Evolutionary conservation across 2,329 filamentous ascomycete genomes (phyloP), one percentile per base, ranked within the genome.

Genomic region (Claviceps lovelessii): DNA sequence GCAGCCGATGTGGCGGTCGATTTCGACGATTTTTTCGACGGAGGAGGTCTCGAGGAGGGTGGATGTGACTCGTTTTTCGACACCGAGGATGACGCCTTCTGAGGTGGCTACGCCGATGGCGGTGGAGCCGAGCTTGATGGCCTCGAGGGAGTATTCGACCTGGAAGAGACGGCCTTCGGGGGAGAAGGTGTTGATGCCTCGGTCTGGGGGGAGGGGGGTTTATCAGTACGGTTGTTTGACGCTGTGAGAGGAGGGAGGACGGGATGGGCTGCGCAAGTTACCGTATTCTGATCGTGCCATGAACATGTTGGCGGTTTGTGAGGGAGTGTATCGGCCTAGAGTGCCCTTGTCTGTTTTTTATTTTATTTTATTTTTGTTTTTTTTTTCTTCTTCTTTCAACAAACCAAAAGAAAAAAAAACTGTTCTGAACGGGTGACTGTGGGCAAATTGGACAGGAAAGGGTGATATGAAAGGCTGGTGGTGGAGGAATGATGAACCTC

Each of bases 241-340:
- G 23, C 47, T 10, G 44, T 15, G 13, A 6, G 44, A 2, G 19
- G 1, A 9, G 28, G 13, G 28, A 3, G 6, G 13, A 23, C 13
- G 5, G 8, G 28, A 8, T 7, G 23, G 45, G 23, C 23, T 31
- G 15, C 15, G 39, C 11, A 13, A 15, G 23, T 19, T 80, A 93
- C 91, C 93, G 78, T 98, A 98, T 91, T 98, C 93, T 71, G 91
- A 97, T 77, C 93, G 88, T 81, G 93, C 90, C 82, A 98, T 97
- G 83, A 98, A 98, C 93, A 95, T 95, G 66, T 76, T 89, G 80
- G 69, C 75, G 73, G 72, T 72, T 72, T 63, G 64, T 57, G 54
- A 15, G 50, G 45, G 41, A n/a, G 23, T 46, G 35, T 15, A 48
- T 47, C 11, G 44, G 49, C 49, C 35, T 52, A 10, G 33, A 47